These are phyloP conservation scores for Malassezia pachydermatis DNA, from an alignment of 1,284 basidiomycete genomes.

Conservation along the genomic window DNA sequence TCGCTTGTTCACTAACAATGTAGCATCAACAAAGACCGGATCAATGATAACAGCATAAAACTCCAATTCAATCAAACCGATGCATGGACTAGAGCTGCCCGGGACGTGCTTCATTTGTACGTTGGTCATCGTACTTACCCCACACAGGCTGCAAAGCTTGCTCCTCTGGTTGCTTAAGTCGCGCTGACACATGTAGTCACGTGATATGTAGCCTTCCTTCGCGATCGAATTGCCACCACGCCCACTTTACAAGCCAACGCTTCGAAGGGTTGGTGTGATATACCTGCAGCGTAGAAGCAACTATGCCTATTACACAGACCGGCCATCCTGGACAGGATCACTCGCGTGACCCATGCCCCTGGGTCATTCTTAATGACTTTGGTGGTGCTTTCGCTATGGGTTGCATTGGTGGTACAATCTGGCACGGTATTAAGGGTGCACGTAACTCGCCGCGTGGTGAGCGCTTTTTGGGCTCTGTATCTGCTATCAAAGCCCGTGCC, in stretches of 20 bases:
- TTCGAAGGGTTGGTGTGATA: neutral
- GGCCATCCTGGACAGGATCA: slow-evolving; percentile 25
- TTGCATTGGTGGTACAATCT: slow-evolving; percentile 87
- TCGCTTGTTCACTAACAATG: slow-evolving; percentile 52
- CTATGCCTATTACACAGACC: slow-evolving; percentile 18
- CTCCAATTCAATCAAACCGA: slow-evolving; percentile 82
- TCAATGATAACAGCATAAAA: slow-evolving; percentile 86
- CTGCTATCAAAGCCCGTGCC: slow-evolving; percentile 94
- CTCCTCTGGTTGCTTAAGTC: neutral
- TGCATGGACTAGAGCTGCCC: slow-evolving; percentile 82
- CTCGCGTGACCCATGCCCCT: slow-evolving; percentile 58
- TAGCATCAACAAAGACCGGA: slow-evolving; percentile 74
- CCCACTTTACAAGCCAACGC: neutral
- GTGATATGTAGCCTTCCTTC: slow-evolving; percentile 9
- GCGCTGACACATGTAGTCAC: slow-evolving; percentile 3
- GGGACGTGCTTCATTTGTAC: slow-evolving; percentile 71
- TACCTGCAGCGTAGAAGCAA: slow-evolving; percentile 10
- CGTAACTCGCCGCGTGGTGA: slow-evolving; percentile 92
- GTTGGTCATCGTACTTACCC: slow-evolving; percentile 2
- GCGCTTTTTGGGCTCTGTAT: slow-evolving; percentile 80
- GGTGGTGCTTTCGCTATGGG: slow-evolving; percentile 87
- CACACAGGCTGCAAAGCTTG: slow-evolving; percentile 11
- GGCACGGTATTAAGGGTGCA: slow-evolving; percentile 98
- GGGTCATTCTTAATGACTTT: slow-evolving; percentile 97
- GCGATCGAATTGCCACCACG: slow-evolving; percentile 1